Base-by-base conservation (phyloP, 1,139 yeast species). In the Blastobotrys apis region DNA sequence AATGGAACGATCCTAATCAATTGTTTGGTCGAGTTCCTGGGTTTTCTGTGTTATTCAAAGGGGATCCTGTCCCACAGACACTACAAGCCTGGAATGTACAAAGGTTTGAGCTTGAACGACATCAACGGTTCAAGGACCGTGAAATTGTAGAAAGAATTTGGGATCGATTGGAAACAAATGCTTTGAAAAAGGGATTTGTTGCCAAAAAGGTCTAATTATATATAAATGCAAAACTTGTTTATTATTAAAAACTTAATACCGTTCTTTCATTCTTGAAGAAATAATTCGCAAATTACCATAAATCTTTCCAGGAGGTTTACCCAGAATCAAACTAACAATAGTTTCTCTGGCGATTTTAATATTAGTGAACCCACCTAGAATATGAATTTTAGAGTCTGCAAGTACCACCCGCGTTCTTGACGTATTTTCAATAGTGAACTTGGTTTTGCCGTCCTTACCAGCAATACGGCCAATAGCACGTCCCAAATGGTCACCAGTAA, bases 401-500 rank as follows among this genome's bases (percentile, higher is more conserved):
- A 92, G 74, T 17, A 92, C 99, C 40, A 92, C 90, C 73, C 99
- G 83, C 12, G 99, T 92, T 71, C 97, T 79, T 26, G 98, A 90
- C 20, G 98, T 97, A 62, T 92, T 92, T 68, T 92, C 99, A 60
- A 92, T 92, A 30, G 98, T 97, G 66, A 90, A 92, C 70, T 92
- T 92, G 51, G 98, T 92, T 69, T 90, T 90, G 62, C 99, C 99
- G 63, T 92, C 99, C 64, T 92, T 94, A 66, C 99, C 99, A 20
- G 98, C 98, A 66, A 92, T 92, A 75, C 99, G 88, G 59, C 98
- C 99, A 64, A 92, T 92, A 16, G 99, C 98, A 74, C 99, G 82
- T 39, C 95, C 83, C 65, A 92, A 75, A 76, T 92, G 98, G 67
- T 92, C 98, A 19, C 98, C 98, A 29, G 81, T 81, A 55, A 92